Evolutionary conservation across 1,139 yeast genomes (phyloP), one percentile per base, ranked within the genome.

Genomic region (Pichia inconspicua): DNA sequence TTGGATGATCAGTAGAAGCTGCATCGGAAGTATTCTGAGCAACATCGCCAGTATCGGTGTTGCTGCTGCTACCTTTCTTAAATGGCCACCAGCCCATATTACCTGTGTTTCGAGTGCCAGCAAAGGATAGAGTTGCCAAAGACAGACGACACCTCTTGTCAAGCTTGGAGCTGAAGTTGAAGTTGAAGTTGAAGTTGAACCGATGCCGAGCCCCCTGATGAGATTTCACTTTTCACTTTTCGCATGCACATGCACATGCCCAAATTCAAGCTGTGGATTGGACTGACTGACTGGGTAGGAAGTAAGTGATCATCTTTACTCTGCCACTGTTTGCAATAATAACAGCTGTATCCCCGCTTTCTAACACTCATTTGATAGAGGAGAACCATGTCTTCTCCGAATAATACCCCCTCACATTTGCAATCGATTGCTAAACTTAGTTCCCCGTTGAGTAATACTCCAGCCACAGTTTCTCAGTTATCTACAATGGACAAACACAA

Each of bases 41-140:
- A 12, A 12, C 34, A 11, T 12, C 12, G 6, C 34, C n/a, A 14
- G 7, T 30, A 14, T 14, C n/a, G 15, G n/a, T 30, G 34, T 30
- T 30, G 34, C 34, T 12, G 6, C 12, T 30, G 34, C 12, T 14
- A 1, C 49, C 47, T 45, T 42, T 48, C 11, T 31, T 41, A 37
- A 60, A 61, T 7, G 65, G 64, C 65, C 65, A 61, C 52, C 52
- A 43, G 9, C 45, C 48, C 52, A 45, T 46, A 4, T 27, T 17
- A 30, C 34, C 34, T 30, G 34, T 30, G 15, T 30, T 3, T 14
- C 10, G n/a, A 30, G n/a, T 12, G 12, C 34, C 6, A 12, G 34
- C 34, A 30, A 12, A 30, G 34, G 6, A 22, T 22, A 22, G 22
- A 22, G 22, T 22, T 4, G 22, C 22, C 22, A 22, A 22, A 4